Evolutionary conservation across 805 yeast genomes (phyloP).

Genomic region (Zygosaccharomyces siamensis): DNA sequence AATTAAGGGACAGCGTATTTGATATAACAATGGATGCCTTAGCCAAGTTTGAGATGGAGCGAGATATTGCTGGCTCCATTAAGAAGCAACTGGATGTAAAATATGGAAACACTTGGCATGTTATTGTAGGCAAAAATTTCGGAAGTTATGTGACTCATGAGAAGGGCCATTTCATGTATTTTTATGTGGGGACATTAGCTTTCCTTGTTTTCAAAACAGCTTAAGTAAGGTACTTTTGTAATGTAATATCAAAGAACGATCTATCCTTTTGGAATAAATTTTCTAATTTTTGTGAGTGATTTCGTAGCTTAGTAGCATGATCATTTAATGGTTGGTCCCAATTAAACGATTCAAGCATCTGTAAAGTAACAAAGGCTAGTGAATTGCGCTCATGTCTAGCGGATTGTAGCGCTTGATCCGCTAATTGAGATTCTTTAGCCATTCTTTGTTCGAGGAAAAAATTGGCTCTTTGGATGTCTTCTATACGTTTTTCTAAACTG

Average conservation of each 20-base stretch:
- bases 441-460: slow-evolving; percentile 15
- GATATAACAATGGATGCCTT: slow-evolving; percentile 24
- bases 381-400: slow-evolving; percentile 1
- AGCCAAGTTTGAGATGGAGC: slow-evolving; percentile 24
- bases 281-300: not conserved
- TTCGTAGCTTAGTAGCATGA: not conserved
- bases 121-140: slow-evolving; percentile 72
- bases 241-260: slow-evolving; percentile 1
- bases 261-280: not conserved
- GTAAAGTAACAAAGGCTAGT: not conserved
- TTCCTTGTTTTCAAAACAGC: slow-evolving; percentile 66
- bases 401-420: not conserved
- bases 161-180: slow-evolving; percentile 65
- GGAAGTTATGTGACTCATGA: slow-evolving; percentile 79
- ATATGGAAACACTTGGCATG: slow-evolving; percentile 76
- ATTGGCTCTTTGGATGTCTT: slow-evolving; percentile 22
- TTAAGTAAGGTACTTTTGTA: slow-evolving; percentile 23
- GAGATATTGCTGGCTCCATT: slow-evolving; percentile 58
- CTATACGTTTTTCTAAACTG: slow-evolving; percentile 23
- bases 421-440: slow-evolving; percentile 13
- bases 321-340: not conserved
- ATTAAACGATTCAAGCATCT: slow-evolving; percentile 3
- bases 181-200: slow-evolving; percentile 65
- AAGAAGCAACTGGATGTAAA: slow-evolving; percentile 61
- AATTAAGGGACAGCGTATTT: slow-evolving; percentile 27